Evolutionary conservation across 2,329 filamentous ascomycete species (phyloP), one percentile per base, ranked within the genome.

Genomic region (Aspergillus melleus): DNA sequence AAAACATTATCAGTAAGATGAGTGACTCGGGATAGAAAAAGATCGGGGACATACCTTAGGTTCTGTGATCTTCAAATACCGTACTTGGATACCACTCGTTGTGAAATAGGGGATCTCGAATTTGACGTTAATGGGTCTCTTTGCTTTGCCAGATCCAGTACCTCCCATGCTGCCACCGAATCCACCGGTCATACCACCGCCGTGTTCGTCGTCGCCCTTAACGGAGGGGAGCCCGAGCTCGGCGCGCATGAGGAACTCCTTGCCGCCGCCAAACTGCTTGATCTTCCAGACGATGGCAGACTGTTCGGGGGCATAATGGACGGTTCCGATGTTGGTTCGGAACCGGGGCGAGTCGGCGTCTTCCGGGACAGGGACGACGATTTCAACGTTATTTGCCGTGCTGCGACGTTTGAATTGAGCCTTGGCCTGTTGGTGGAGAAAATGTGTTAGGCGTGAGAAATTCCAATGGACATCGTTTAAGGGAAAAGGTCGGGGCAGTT

Each of bases 71-170:
- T 99, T 99, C 76, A 99, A 80, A 77, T 99, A 99, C 72, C 95
- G 87, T 71, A 99, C 95, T 78, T 99, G 96, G 68, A 99, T 99
- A 65, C 95, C 95, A 79, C 91, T 96, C 3, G 96, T 99, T n/a
- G 95, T 99, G 76, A 99, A 99, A 80, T 99, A 99, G n/a, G 95
- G 95, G 73, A 99, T 99, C 82, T 99, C 95, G 76, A 99, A 99
- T 81, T 99, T 99, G 81, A 99, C 95, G 77, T 93, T 94, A 72
- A 99, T 99, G 0, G 95, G 95, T 68, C 95, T 83, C 84, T 98
- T 99, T 20, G 91, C 91, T 81, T 98, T 98, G 60, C 87, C 88
- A 4, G 87, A 84, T n/a, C 85, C 88, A 29, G 95, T 86, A 65
- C 94, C 94, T 60, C 94, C 94, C 93, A 97, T 97, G 74, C 92